Percentiles rank a stretch among this genome's conserved stretches.
These are phyloP conservation scores for Sporisorium exsertum DNA, from an alignment of 1,284 basidiomycete genomes.

Conservation along the genomic window DNA sequence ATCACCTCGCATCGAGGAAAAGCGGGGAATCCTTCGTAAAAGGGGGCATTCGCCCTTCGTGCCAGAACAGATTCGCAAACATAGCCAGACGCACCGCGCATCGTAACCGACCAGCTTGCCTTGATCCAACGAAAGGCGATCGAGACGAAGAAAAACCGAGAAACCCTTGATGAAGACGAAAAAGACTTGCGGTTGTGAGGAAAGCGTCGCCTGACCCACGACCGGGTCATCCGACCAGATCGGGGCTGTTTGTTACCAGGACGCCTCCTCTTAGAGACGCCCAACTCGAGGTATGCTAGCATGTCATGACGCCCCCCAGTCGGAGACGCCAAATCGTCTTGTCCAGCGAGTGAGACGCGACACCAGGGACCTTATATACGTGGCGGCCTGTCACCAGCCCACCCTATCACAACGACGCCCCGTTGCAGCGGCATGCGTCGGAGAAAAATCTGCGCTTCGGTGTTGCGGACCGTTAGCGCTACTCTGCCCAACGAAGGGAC, in stretches of 20 bases:
- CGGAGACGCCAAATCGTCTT: too few species aligned
- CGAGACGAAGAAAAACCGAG: slow-evolving; percentile 18
- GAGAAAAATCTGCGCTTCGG: background rate
- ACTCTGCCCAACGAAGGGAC: background rate
- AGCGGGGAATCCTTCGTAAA: slow-evolving; percentile 5
- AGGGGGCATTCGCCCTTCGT: slow-evolving; percentile 35
- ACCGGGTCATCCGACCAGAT: too few species aligned
- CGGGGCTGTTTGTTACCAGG: too few species aligned
- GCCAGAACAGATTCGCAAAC: slow-evolving; percentile 45
- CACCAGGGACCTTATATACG: background rate
- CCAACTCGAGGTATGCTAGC: too few species aligned
- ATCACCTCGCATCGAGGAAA: slow-evolving; percentile 17
- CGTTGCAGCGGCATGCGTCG: background rate
- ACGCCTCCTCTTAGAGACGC: too few species aligned
- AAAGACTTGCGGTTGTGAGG: slow-evolving; percentile 17
- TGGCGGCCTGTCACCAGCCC: background rate
- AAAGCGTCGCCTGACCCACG: slow-evolving; percentile 31
- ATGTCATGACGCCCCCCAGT: too few species aligned
- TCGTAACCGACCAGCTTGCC: slow-evolving; percentile 27
- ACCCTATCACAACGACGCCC: background rate
- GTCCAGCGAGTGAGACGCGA: background rate
- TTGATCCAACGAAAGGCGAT: slow-evolving; percentile 35
- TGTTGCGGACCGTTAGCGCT: background rate
- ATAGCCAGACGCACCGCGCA: slow-evolving; percentile 28
- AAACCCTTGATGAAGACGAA: slow-evolving; percentile 9